These are phyloP conservation scores for Rutstroemia sp. DNA, from an alignment of 2,329 filamentous ascomycete species.

Conservation along the genomic window DNA sequence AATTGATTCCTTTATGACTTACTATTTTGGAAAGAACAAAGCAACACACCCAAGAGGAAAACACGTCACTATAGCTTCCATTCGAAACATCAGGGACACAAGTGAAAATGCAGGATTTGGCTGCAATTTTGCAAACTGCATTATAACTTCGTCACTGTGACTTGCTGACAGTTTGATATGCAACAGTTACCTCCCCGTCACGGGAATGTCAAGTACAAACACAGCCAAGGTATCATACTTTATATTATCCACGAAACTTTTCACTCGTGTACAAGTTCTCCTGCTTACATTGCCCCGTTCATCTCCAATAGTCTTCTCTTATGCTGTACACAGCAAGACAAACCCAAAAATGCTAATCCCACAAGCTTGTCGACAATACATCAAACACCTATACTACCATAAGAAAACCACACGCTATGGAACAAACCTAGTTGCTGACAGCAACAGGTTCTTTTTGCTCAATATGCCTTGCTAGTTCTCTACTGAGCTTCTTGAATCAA, in stretches of 20 bases:
- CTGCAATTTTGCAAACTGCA: no score
- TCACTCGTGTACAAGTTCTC: slow-evolving; percentile 3
- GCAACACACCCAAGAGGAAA: no score
- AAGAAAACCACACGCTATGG: slow-evolving; percentile 1
- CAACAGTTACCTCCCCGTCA: no score
- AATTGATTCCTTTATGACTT: no score
- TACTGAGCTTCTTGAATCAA: neutral
- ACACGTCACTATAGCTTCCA: no score
- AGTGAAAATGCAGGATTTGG: no score
- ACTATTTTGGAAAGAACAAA: no score
- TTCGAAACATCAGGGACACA: no score
- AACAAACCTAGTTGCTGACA: neutral
- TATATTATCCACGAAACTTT: slow-evolving; percentile 4
- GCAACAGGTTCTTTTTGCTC: neutral
- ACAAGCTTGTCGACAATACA: slow-evolving; percentile 1
- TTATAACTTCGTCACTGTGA: no score
- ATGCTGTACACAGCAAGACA: neutral
- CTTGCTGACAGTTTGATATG: no score
- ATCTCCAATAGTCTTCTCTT: neutral
- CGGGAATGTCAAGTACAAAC: neutral
- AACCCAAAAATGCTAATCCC: slow-evolving; percentile 5
- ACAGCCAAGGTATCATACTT: slow-evolving; percentile 1
- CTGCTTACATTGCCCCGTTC: neutral
- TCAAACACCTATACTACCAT: slow-evolving; percentile 5
- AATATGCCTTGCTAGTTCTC: neutral